phyloP scores from a whole-genome alignment of 305 asterid genomes.

The Plantago coronopus region DNA sequence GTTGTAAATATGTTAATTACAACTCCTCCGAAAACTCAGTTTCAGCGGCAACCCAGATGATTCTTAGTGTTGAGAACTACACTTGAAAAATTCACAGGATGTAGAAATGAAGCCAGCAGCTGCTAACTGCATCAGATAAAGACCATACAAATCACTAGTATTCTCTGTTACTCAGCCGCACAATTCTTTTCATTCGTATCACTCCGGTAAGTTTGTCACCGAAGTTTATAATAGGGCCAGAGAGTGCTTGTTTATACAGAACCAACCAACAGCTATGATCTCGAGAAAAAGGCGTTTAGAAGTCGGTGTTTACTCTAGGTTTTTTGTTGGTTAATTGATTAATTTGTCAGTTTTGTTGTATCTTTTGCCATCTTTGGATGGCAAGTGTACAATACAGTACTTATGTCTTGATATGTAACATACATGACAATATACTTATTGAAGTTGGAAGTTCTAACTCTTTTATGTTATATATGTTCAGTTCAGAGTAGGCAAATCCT shows the following conservation, averaged over 20 bases:
- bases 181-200: not conserved
- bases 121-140: not conserved
- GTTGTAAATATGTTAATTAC: constrained; percentile 29
- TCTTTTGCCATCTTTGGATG: not conserved
- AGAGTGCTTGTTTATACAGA: not conserved
- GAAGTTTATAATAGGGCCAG: constrained; percentile 3
- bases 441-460: not conserved
- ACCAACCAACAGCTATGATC: not conserved
- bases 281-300: not conserved
- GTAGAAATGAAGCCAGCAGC: constrained; percentile 15
- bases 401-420: not conserved
- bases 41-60: constrained; percentile 19
- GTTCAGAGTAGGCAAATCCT: no score
- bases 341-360: not conserved
- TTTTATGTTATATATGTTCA: not conserved
- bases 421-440: not conserved
- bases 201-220: constrained; percentile 1
- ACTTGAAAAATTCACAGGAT: not conserved
- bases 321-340: not conserved
- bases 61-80: constrained; percentile 5
- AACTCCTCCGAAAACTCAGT: constrained; percentile 1
- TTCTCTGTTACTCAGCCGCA: not conserved
- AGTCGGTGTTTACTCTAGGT: not conserved
- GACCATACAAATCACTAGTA: no score
- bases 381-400: not conserved